A percentile compares a stretch with the other conserved stretches of the same genome.
Conservation (phyloP, 768 basidiomycete genomes). For the Dioszegia crocea region DNA sequence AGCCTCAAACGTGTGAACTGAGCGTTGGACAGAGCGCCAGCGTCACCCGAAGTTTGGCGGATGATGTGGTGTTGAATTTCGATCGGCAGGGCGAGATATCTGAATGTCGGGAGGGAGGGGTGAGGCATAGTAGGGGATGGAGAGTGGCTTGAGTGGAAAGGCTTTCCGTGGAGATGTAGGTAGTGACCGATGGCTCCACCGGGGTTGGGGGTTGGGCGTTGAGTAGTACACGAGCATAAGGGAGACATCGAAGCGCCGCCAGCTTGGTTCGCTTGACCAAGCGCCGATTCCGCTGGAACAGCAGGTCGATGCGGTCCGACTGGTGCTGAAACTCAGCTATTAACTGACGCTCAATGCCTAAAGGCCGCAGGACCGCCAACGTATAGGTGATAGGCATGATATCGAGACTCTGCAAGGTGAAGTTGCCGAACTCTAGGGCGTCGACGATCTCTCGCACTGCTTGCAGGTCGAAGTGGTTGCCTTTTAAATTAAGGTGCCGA, state of each 20-base stretch:
- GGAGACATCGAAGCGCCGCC: conserved; percentile 14
- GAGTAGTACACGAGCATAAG: conserved; percentile 25
- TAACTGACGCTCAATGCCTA: not conserved
- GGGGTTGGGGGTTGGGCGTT: conserved; percentile 11
- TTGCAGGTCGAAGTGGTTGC: conserved; percentile 23
- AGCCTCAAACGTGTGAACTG: conserved; percentile 21
- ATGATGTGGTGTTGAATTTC: conserved; percentile 30
- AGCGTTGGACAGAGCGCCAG: conserved; percentile 24
- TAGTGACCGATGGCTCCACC: too few relatives aligned
- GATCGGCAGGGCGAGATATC: conserved; percentile 27
- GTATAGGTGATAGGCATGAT: conserved; percentile 19
- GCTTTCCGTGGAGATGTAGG: too few relatives aligned
- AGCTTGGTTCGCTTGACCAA: conserved; percentile 18
- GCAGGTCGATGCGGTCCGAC: conserved; percentile 12
- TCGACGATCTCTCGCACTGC: conserved; percentile 27
- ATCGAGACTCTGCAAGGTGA: conserved; percentile 14
- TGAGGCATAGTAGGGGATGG: not conserved
- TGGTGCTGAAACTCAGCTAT: conserved; percentile 10
- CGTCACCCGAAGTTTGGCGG: conserved; percentile 21
- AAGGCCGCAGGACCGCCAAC: not conserved
- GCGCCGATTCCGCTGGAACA: conserved; percentile 19
- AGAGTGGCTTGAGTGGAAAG: not conserved
- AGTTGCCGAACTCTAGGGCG: conserved; percentile 26
- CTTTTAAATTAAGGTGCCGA: conserved; percentile 28
- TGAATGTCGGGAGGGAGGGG: conserved; percentile 8